A percentile compares a stretch with the other conserved stretches of the same genome.
phyloP scores from a whole-genome alignment of 2,329 filamentous ascomycete genomes.

The Clarireedia hainanense region DNA sequence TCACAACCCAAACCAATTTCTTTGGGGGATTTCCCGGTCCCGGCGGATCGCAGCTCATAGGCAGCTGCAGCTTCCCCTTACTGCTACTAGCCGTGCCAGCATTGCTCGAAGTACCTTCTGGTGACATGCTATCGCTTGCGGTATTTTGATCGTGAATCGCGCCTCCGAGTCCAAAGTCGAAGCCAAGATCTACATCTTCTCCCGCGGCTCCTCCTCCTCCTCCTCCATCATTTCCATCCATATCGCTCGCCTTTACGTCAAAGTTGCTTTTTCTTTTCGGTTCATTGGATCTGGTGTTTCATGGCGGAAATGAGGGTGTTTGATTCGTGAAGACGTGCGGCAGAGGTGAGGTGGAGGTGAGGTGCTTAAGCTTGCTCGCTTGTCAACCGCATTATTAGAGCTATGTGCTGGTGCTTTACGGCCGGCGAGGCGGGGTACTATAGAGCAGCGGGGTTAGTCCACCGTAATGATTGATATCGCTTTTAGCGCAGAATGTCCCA shows the following conservation, averaged over 20 bases:
- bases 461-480: too few relatives aligned
- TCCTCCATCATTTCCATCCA: not conserved
- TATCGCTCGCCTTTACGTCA: not conserved
- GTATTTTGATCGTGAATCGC: constrained; percentile 9
- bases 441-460: not conserved
- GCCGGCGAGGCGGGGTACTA: not conserved
- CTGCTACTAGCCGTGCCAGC: constrained; percentile 11
- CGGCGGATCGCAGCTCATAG: constrained; percentile 80
- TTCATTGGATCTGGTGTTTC: not conserved
- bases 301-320: not conserved
- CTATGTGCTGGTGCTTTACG: not conserved
- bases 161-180: not conserved
- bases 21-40: constrained; percentile 59
- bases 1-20: constrained; percentile 82
- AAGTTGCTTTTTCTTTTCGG: not conserved
- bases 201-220: not conserved
- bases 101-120: constrained; percentile 7
- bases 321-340: not conserved
- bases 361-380: not conserved
- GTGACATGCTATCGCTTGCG: constrained; percentile 15
- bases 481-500: too few relatives aligned
- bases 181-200: not conserved
- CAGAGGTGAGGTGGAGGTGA: not conserved
- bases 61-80: constrained; percentile 52
- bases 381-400: not conserved